Evolutionary conservation across 2,329 filamentous ascomycete genomes (phyloP).

Genomic region (Aspergillus chevalieri): DNA sequence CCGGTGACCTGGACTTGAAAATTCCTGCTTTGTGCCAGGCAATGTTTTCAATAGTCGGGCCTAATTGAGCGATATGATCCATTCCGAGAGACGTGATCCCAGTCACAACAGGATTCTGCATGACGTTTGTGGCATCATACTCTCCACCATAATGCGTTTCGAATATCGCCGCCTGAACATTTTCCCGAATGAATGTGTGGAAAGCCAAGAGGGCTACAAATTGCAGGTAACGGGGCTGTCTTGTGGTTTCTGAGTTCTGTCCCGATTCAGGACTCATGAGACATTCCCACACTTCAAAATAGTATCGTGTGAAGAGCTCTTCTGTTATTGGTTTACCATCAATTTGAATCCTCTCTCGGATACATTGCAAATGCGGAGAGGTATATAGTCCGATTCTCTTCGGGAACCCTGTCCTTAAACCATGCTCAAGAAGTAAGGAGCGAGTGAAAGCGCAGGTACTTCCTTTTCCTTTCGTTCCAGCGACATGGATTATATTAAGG

Average conservation of each 20-base stretch:
- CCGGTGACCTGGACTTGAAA: conserved; percentile 55
- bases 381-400: conserved; percentile 21
- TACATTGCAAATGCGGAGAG: conserved; percentile 22
- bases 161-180: conserved; percentile 57
- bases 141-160: conserved; percentile 65
- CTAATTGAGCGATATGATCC: conserved; percentile 61
- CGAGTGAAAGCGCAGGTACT: conserved; percentile 59
- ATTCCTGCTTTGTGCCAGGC: conserved; percentile 71
- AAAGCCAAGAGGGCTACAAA: conserved; percentile 60
- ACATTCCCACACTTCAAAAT: conserved; percentile 29
- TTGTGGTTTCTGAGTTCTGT: conserved; percentile 5
- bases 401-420: conserved; percentile 22
- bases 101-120: conserved; percentile 52
- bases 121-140: conserved; percentile 63
- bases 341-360: conserved; percentile 36
- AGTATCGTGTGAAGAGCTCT: conserved; percentile 15
- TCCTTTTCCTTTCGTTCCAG: conserved; percentile 73
- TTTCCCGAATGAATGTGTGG: conserved; percentile 60
- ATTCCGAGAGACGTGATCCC: conserved; percentile 63
- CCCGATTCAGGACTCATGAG: conserved; percentile 23
- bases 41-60: conserved; percentile 58
- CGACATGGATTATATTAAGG: conserved; percentile 64
- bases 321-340: conserved; percentile 23
- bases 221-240: conserved; percentile 42
- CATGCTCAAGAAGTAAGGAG: conserved; percentile 47